These are phyloP conservation scores for Colletotrichum horii DNA, from an alignment of 2,329 filamentous ascomycete genomes.

Conservation along the genomic window DNA sequence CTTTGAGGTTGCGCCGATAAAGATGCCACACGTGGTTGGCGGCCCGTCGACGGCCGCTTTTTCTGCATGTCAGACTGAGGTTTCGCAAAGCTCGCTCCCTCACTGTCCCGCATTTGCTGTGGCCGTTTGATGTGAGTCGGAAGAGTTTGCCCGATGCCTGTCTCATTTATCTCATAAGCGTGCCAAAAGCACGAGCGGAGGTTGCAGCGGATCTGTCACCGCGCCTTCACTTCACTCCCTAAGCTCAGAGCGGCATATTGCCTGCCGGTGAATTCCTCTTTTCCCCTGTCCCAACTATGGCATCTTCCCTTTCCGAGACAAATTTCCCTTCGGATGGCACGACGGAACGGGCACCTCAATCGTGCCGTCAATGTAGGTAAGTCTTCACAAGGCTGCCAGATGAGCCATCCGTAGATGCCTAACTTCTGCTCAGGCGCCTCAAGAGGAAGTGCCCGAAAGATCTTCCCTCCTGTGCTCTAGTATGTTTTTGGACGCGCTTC, in stretches of 20 bases:
- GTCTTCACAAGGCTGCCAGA: neutral
- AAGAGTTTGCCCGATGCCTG: neutral
- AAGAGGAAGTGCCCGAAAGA: constrained; percentile 19
- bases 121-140: neutral
- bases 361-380: neutral
- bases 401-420: neutral
- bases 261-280: neutral
- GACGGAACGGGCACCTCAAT: neutral
- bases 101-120: neutral
- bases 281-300: neutral
- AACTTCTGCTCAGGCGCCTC: neutral
- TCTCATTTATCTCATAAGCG: neutral
- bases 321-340: neutral
- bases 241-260: neutral
- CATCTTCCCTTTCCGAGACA: neutral
- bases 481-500: neutral
- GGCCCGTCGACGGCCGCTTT: neutral
- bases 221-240: neutral
- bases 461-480: constrained; percentile 26
- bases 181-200: neutral
- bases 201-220: neutral
- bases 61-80: neutral
- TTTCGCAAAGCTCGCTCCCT: neutral
- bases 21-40: neutral
- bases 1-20: neutral